A percentile compares a stretch with the other conserved stretches of the same genome.
Conservation (phyloP, 2,329 filamentous ascomycete genomes). For the Aureobasidium pullulans region DNA sequence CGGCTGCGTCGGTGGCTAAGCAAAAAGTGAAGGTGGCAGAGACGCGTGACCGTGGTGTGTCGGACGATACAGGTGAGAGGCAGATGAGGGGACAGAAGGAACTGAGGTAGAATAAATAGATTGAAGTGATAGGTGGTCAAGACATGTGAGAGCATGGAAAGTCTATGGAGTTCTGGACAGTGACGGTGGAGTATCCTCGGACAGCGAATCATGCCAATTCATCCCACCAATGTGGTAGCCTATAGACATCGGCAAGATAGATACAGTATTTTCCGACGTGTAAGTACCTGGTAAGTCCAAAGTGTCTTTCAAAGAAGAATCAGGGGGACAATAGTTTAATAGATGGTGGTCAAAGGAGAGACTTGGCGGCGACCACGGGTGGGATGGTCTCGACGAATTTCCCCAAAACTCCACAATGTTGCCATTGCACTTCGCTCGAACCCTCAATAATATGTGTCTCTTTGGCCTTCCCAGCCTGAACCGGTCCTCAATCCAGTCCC, state of each 20-base stretch:
- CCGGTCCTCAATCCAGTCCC: slow-evolving; percentile 42
- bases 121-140: background rate
- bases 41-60: background rate
- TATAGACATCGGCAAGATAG: too few relatives aligned
- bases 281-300: too few relatives aligned
- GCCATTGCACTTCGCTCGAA: background rate
- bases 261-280: too few relatives aligned
- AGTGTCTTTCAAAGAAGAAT: too few relatives aligned
- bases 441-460: slow-evolving; percentile 22
- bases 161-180: background rate
- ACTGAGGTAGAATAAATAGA: background rate
- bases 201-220: background rate
- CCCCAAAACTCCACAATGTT: background rate
- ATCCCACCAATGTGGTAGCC: too few relatives aligned
- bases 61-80: background rate
- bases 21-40: background rate
- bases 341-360: too few relatives aligned
- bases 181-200: background rate
- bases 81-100: background rate
- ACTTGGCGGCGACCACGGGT: too few relatives aligned
- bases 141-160: background rate
- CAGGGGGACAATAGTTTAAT: too few relatives aligned
- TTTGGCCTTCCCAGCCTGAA: slow-evolving; percentile 28
- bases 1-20: background rate
- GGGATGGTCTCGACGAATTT: background rate